Evolutionary conservation across 2,329 filamentous ascomycete species (phyloP).

Genomic region (Corinectria fuckeliana): DNA sequence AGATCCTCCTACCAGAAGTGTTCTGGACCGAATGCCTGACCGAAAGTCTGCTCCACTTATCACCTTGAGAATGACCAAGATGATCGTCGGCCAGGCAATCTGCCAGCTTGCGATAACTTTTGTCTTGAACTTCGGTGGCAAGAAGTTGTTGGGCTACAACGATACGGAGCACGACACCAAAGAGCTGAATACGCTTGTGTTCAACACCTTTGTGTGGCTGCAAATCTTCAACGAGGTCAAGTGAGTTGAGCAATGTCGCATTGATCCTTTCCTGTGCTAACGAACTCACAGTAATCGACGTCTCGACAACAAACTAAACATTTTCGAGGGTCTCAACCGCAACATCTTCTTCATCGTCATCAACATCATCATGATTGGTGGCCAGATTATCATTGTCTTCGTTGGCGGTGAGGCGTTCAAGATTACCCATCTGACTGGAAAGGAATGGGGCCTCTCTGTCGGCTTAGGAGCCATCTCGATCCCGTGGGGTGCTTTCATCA

Average conservation of each 20-base stretch:
- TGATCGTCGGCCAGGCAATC: slow-evolving; percentile 67
- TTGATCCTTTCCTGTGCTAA: slow-evolving; percentile 66
- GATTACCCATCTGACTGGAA: slow-evolving; percentile 65
- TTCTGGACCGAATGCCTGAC: slow-evolving; percentile 62
- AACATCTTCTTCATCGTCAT: slow-evolving; percentile 87
- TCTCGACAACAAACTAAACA: slow-evolving; percentile 86
- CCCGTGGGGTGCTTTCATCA: slow-evolving; percentile 75
- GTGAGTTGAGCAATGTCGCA: slow-evolving; percentile 59
- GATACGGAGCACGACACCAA: slow-evolving; percentile 26
- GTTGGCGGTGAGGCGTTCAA: slow-evolving; percentile 79
- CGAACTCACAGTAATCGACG: slow-evolving; percentile 61
- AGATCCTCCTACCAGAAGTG: slow-evolving; percentile 63
- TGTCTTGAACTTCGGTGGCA: slow-evolving; percentile 66
- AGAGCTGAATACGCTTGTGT: slow-evolving; percentile 66
- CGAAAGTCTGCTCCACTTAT: slow-evolving; percentile 75
- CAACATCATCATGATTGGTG: slow-evolving; percentile 81
- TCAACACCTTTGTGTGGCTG: slow-evolving; percentile 76
- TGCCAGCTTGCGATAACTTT: slow-evolving; percentile 66
- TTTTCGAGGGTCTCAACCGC: slow-evolving; percentile 79
- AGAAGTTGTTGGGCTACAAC: slow-evolving; percentile 57
- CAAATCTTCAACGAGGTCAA: slow-evolving; percentile 76
- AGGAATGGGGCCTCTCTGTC: slow-evolving; percentile 85
- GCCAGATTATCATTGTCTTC: slow-evolving; percentile 85
- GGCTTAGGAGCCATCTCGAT: slow-evolving; percentile 78
- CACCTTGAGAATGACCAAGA: slow-evolving; percentile 71